Conservation (phyloP, 331 rosid species). For the Rhamnella rubrinervis region DNA sequence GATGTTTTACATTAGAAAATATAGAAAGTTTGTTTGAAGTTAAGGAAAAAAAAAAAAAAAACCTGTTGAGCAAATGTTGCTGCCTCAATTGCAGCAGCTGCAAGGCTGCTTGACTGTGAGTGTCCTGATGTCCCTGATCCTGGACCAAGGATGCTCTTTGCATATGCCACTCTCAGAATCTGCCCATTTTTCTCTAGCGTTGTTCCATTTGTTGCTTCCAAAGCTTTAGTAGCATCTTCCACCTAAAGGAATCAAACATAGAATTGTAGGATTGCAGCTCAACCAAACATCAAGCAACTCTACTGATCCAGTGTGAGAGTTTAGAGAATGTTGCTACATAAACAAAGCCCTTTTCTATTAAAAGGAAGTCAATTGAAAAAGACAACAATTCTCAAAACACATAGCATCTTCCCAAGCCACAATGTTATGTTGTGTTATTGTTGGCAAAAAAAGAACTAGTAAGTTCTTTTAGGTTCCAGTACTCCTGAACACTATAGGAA, state of each 20-base stretch:
- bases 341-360: neutral
- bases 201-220: conserved; percentile 88
- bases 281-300: too few species aligned
- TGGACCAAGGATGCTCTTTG: conserved; percentile 89
- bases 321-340: too few species aligned
- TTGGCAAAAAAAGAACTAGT: too few species aligned
- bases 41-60: neutral
- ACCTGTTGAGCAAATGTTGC: conserved; percentile 98
- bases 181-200: conserved; percentile 94
- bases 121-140: conserved; percentile 79
- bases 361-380: too few species aligned
- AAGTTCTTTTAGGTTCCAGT: too few species aligned
- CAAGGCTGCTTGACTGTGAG: conserved; percentile 92
- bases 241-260: conserved; percentile 45
- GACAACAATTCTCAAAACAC: neutral
- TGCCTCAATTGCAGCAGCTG: conserved; percentile 99
- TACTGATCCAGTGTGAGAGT: too few species aligned
- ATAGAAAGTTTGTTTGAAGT: too few species aligned
- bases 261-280: too few species aligned
- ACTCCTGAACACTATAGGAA: too few species aligned
- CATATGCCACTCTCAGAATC: conserved; percentile 93
- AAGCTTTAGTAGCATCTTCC: conserved; percentile 94
- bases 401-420: too few species aligned
- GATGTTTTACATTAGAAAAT: neutral
- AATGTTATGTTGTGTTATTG: too few species aligned